Evolutionary conservation across 164 flowering plant genomes (phyloP).

Genomic region (Aristolochia californica): DNA sequence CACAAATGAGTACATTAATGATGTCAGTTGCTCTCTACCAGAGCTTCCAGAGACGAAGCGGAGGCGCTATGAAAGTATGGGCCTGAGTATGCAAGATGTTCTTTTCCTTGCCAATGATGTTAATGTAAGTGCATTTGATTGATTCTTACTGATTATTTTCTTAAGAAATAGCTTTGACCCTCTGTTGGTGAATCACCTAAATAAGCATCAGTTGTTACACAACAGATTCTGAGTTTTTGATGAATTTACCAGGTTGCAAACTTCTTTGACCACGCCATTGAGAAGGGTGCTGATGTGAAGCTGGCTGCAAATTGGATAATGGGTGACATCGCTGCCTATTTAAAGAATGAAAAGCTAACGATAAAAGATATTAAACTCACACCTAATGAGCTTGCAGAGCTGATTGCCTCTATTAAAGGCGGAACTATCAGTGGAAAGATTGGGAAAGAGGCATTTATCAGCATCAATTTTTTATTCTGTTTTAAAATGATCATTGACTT

Average conservation of each 20-base stretch:
- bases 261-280: conserved; percentile 68
- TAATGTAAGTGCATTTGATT: conserved; percentile 34
- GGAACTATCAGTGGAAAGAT: conserved; percentile 93
- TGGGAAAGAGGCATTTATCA: conserved; percentile 67
- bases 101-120: conserved; percentile 80
- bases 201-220: neutral
- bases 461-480: neutral
- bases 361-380: conserved; percentile 73
- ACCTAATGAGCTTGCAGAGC: conserved; percentile 62
- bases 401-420: conserved; percentile 68
- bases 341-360: conserved; percentile 67
- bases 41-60: conserved; percentile 82
- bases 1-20: conserved; percentile 42
- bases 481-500: neutral
- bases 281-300: conserved; percentile 77
- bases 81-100: conserved; percentile 89
- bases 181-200: neutral
- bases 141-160: neutral
- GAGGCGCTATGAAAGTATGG: conserved; percentile 74
- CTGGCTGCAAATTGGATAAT: conserved; percentile 93
- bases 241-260: conserved; percentile 53
- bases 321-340: conserved; percentile 89
- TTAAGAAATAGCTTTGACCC: neutral
- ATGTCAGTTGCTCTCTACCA: conserved; percentile 48
- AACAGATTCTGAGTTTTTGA: conserved; percentile 1